A percentile compares a stretch with the other conserved stretches of the same genome.
Evolutionary conservation across 345 rosid species (phyloP).

Genomic region (Dimocarpus longan): DNA sequence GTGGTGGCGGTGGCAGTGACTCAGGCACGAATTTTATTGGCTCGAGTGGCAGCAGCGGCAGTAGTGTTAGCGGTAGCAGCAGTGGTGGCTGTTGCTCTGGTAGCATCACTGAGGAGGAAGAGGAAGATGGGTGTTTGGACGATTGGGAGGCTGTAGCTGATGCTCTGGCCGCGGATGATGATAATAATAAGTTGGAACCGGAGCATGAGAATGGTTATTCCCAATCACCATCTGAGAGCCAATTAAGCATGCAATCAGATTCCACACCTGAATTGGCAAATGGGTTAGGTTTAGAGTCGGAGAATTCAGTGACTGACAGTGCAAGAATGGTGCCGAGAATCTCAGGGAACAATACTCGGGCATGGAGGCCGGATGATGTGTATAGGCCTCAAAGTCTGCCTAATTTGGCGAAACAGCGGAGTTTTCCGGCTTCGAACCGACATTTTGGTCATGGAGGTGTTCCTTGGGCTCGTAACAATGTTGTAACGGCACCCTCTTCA

Average conservation of each 20-base stretch:
- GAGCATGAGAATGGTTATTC: constrained; percentile 25
- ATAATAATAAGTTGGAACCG: constrained; percentile 24
- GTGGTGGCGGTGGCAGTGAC: constrained; percentile 47
- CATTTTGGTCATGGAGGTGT: constrained; percentile 45
- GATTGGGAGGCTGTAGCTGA: constrained; percentile 98
- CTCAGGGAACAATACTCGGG: constrained; percentile 44
- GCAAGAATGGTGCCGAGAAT: constrained; percentile 33
- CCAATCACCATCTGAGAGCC: constrained; percentile 30
- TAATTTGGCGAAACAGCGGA: constrained; percentile 68
- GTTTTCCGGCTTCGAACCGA: constrained; percentile 50
- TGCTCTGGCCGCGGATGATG: constrained; percentile 77
- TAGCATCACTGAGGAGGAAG: constrained; percentile 77
- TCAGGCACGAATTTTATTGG: constrained; percentile 55
- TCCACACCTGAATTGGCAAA: constrained; percentile 15
- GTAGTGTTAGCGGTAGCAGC: constrained; percentile 68
- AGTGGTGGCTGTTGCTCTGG: constrained; percentile 87
- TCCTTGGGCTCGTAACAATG: constrained; percentile 47
- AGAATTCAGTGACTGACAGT: constrained; percentile 33
- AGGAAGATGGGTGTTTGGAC: constrained; percentile 77
- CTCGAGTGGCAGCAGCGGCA: constrained; percentile 55
- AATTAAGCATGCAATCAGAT: constrained; percentile 26
- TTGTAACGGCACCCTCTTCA: constrained; percentile 41
- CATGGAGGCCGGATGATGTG: constrained; percentile 87
- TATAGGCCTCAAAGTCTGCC: constrained; percentile 83
- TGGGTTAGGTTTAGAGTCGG: constrained; percentile 29